phyloP scores from a whole-genome alignment of 2,329 filamentous ascomycete genomes.

The Calonectria pauciramosa region DNA sequence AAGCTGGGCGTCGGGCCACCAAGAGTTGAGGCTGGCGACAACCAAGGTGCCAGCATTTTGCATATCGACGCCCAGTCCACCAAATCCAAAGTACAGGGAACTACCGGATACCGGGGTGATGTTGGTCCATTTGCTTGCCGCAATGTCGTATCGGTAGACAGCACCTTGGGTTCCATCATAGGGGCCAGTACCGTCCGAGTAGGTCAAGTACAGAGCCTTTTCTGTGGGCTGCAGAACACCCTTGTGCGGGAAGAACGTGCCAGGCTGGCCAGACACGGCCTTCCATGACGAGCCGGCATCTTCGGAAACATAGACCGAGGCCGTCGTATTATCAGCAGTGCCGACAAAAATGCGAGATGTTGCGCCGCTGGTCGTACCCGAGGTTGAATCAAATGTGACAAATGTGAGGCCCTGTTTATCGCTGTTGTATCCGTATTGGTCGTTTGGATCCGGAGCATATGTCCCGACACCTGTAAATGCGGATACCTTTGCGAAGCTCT shows the following conservation, averaged over 20 bases:
- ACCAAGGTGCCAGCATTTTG: constrained; percentile 69
- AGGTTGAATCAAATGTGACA: constrained; percentile 69
- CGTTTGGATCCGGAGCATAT: constrained; percentile 60
- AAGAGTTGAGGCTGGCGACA: constrained; percentile 69
- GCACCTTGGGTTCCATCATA: constrained; percentile 68
- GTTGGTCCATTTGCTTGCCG: constrained; percentile 63
- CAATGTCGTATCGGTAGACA: constrained; percentile 68
- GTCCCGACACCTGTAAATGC: constrained; percentile 66
- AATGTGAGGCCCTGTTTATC: constrained; percentile 64
- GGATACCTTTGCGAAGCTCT: constrained; percentile 65
- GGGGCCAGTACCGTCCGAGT: constrained; percentile 68
- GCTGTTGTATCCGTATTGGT: constrained; percentile 58
- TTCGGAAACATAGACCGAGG: constrained; percentile 67
- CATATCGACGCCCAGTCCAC: constrained; percentile 67
- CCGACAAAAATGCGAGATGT: constrained; percentile 71
- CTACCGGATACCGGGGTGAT: constrained; percentile 60
- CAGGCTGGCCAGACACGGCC: constrained; percentile 64
- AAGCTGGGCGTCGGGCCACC: constrained; percentile 71
- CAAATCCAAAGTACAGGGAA: constrained; percentile 67
- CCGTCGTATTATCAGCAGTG: constrained; percentile 64
- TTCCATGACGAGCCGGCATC: constrained; percentile 68
- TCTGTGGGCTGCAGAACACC: constrained; percentile 64
- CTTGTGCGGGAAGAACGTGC: constrained; percentile 67
- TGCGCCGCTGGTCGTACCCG: constrained; percentile 57
- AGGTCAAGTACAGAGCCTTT: constrained; percentile 68